Percentiles rank a stretch among this genome's conserved stretches.
Conservation (phyloP, 306 rosid species). For the Gastrolobium villosum region DNA sequence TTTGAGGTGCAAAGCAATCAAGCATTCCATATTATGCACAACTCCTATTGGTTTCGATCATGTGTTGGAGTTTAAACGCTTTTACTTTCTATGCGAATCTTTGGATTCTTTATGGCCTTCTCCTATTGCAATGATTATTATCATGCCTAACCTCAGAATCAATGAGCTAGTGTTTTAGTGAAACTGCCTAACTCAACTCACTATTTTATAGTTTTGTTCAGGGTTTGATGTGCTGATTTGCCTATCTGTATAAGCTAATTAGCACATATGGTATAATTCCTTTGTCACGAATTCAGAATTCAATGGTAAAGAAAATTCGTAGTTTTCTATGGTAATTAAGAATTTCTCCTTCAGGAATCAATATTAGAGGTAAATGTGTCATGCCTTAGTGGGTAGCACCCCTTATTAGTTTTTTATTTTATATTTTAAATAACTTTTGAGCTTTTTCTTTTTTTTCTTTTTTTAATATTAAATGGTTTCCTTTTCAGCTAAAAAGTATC, state of each 20-base stretch:
- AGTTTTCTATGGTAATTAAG: neutral
- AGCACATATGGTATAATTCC: neutral
- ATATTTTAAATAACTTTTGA: too few species aligned
- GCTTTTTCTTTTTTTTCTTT: too few species aligned
- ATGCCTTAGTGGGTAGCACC: neutral
- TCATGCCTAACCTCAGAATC: conserved; percentile 3
- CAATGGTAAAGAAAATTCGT: neutral
- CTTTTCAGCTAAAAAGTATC: neutral
- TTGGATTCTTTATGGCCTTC: neutral
- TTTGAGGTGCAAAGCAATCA: neutral
- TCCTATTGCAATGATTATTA: neutral
- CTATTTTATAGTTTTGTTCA: neutral
- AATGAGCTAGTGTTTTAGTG: neutral
- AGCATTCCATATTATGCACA: neutral
- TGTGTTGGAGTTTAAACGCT: neutral
- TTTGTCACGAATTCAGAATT: neutral
- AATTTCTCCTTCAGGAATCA: neutral
- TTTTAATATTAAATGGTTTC: too few species aligned
- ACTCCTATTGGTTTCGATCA: neutral
- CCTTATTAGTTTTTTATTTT: neutral
- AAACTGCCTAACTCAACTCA: neutral
- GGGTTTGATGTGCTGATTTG: neutral
- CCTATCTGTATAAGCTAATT: neutral
- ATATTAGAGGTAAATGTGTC: neutral
- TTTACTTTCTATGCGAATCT: neutral